Evolutionary conservation across 352 stramenopile species (phyloP), one percentile per base, ranked within the genome.

Genomic region (Phytophthora uliginosa): DNA sequence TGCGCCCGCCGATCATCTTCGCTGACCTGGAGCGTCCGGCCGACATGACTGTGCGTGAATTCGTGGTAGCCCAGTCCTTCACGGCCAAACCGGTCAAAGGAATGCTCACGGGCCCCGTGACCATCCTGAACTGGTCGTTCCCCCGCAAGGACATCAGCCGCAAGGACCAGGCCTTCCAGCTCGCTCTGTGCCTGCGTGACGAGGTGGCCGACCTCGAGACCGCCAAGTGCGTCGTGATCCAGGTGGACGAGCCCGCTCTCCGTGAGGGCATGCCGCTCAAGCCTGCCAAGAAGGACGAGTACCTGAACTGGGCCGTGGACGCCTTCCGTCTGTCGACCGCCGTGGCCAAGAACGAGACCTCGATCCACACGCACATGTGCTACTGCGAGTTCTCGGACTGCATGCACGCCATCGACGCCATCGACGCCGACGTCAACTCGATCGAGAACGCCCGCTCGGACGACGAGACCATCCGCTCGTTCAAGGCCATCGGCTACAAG

Each of bases 81-180:
- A 94, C 88, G 26, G 90, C 82, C 18, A 97, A 97, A 75, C 92
- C 93, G 6, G 93, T 98, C 15, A 98, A 98, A 83, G 93, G 95
- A 34, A 98, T 98, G 95, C 87, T 98, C 34, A 98, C 95, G 56
- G 95, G 95, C 15, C 93, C 95, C 18, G 89, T 98, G 64, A 98
- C 95, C 40, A 98, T 98, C 80, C 83, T 98, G n/a, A 98, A 98
- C 84, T 98, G 95, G 93, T 98, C 93, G 61, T 98, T 98, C 81
- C 90, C 92, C 15, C 93, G 95, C 58, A 88, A 95, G 71, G 93
- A 98, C 75, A 95, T 98, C 62, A 87, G 79, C 57, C 89, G 92
- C 68, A 96, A 96, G 71, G 85, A 95, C 53, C 86, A 94, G 78
- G 93, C 93, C 4, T 97, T 97, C 75, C 95, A 98, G 79, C 76